phyloP scores from a whole-genome alignment of 495 filamentous ascomycete genomes.

The Aspergillus olivimuriae region DNA sequence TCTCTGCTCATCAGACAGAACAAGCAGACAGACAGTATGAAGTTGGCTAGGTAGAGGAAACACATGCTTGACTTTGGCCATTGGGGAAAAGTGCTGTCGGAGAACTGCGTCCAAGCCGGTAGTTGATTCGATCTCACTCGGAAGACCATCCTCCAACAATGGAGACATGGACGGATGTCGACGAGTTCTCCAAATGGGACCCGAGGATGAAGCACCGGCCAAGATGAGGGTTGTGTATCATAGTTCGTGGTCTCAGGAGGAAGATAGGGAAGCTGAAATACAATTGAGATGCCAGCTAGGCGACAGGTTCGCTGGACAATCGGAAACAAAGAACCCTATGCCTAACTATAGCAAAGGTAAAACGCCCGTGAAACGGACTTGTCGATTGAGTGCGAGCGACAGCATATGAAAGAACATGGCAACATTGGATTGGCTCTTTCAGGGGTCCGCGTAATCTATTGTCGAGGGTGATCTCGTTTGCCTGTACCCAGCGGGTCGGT shows the following conservation, averaged over 20 bases:
- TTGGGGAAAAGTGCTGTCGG: constrained; percentile 31
- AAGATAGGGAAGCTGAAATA: too few relatives aligned
- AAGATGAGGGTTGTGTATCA: too few relatives aligned
- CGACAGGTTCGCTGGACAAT: too few relatives aligned
- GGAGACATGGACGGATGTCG: constrained; percentile 14
- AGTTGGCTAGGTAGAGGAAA: constrained; percentile 43
- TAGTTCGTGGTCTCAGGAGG: too few relatives aligned
- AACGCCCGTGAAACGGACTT: too few relatives aligned
- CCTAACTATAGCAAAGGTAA: too few relatives aligned
- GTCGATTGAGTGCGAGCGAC: too few relatives aligned
- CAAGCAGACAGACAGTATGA: constrained; percentile 46
- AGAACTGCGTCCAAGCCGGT: constrained; percentile 37
- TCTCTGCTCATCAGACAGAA: constrained; percentile 46
- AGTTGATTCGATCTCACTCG: constrained; percentile 13
- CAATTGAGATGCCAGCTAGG: too few relatives aligned
- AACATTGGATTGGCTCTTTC: neutral
- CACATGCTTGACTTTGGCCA: constrained; percentile 35
- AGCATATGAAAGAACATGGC: neutral
- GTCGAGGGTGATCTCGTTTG: neutral
- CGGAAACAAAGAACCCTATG: too few relatives aligned
- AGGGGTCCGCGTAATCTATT: neutral
- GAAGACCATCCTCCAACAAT: constrained; percentile 9
- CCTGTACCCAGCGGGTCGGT: neutral
- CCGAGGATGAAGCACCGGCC: too few relatives aligned
- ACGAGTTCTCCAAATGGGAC: neutral